Conservation (phyloP, 495 filamentous ascomycete genomes). For the Xylaria sp. region DNA sequence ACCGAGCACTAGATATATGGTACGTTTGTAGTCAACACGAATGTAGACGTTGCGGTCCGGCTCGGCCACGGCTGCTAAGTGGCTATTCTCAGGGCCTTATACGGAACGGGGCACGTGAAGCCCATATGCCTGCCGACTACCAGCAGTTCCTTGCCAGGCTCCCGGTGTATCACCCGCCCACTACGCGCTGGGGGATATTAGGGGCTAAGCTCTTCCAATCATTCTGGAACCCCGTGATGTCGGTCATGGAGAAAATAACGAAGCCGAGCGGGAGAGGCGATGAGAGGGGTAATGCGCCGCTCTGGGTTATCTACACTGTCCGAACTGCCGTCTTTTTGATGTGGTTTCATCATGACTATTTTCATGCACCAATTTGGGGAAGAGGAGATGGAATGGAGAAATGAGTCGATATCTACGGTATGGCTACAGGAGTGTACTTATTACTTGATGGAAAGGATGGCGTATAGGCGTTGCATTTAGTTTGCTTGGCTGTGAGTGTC, state of each 20-base stretch:
- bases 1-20: conserved; percentile 20
- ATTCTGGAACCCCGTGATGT: conserved; percentile 10
- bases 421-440: not conserved
- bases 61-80: not conserved
- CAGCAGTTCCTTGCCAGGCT: conserved; percentile 5
- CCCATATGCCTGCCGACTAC: conserved; percentile 11
- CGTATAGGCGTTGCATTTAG: not conserved
- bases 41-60: not conserved
- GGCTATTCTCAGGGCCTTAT: conserved; percentile 8
- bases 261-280: conserved; percentile 3
- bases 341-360: conserved; percentile 25
- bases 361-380: conserved; percentile 16
- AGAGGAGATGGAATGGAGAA: conserved; percentile 14
- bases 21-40: not conserved
- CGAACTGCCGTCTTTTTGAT: not conserved
- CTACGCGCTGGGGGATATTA: not conserved
- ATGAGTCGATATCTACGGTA: not conserved
- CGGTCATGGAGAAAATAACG: conserved; percentile 18
- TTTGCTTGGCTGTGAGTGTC: too few species aligned
- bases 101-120: conserved; percentile 5
- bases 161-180: conserved; percentile 16
- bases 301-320: conserved; percentile 1
- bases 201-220: conserved; percentile 11
- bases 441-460: not conserved
- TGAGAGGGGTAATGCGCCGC: conserved; percentile 10